Evolutionary conservation across 768 basidiomycete species (phyloP), one percentile per base, ranked within the genome.

Genomic region (Russula virescens): DNA sequence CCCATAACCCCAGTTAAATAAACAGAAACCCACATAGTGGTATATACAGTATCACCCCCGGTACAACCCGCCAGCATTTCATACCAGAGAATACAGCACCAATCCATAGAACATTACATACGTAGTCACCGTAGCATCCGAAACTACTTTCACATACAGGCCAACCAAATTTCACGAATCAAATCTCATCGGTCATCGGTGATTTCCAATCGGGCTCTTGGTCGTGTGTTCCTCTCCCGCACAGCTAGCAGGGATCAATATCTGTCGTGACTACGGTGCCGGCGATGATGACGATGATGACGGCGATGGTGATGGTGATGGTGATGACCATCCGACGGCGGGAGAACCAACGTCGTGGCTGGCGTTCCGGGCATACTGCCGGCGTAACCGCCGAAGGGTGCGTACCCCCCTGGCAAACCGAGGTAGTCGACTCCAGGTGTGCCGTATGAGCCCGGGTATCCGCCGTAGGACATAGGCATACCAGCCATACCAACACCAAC

Each of bases 251-350:
- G 8, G 31, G 31, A 8, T 45, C 35, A 56, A 53, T 65, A 61
- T 38, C 64, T 23, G 51, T 56, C 56, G 13, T 66, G 60, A 34
- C 66, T 67, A 43, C 58, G 66, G 46, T 67, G 65, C 13, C 64
- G 52, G 52, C 56, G 46, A n/a, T 61, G 64, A 31, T 61, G 64
- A 4, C 47, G 64, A 14, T 43, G 55, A 13, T 31, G 48, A 21
- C 31, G n/a, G 35, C 26, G 62, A 31, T 31, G 31, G 13, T 35
- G 51, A 47, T 42, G 61, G 10, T 11, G 40, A 47, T 47, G 47
- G 0, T 40, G 43, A 7, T 25, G 52, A 5, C 35, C 35, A 2
- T 60, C 60, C 19, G 47, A 19, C 2, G 52, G 57, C 14, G 42
- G 26, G 8, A 66, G 13, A 18, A 66, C n/a, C 10, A n/a, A n/a